These are phyloP conservation scores for Rubus parviflorus DNA, from an alignment of 306 rosid genomes.

Conservation along the genomic window DNA sequence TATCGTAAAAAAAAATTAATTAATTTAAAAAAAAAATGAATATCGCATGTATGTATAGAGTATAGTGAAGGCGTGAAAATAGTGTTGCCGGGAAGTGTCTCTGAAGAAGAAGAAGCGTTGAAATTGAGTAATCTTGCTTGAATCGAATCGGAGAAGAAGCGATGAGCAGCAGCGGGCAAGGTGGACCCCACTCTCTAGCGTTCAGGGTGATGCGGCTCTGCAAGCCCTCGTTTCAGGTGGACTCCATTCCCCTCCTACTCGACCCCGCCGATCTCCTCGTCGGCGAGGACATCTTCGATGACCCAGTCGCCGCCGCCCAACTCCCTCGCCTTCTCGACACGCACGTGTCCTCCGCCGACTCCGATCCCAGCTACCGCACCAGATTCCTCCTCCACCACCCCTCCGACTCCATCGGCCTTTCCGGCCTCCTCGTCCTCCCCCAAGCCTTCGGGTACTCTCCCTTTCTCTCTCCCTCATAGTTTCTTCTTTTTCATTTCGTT, in stretches of 20 bases:
- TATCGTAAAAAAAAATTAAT: no score
- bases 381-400: slow-evolving; percentile 74
- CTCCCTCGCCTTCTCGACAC: slow-evolving; percentile 41
- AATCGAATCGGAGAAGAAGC: slow-evolving; percentile 25
- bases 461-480: background rate
- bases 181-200: slow-evolving; percentile 69
- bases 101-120: background rate
- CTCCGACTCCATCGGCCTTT: slow-evolving; percentile 83
- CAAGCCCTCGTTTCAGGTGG: slow-evolving; percentile 81
- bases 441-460: slow-evolving; percentile 76
- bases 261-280: slow-evolving; percentile 77
- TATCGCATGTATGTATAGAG: no score
- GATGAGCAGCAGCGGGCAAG: slow-evolving; percentile 36
- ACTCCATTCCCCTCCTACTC: slow-evolving; percentile 73
- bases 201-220: slow-evolving; percentile 94
- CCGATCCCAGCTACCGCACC: slow-evolving; percentile 68
- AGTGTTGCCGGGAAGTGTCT: background rate
- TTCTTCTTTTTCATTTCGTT: background rate
- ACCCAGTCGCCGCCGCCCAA: slow-evolving; percentile 50
- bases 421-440: slow-evolving; percentile 96
- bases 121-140: background rate
- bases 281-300: slow-evolving; percentile 87
- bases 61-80: no score
- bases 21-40: no score
- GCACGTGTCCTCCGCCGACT: slow-evolving; percentile 28